Conservation (phyloP, 1,139 yeast genomes). For the Scheffersomyces parashehatae region DNA sequence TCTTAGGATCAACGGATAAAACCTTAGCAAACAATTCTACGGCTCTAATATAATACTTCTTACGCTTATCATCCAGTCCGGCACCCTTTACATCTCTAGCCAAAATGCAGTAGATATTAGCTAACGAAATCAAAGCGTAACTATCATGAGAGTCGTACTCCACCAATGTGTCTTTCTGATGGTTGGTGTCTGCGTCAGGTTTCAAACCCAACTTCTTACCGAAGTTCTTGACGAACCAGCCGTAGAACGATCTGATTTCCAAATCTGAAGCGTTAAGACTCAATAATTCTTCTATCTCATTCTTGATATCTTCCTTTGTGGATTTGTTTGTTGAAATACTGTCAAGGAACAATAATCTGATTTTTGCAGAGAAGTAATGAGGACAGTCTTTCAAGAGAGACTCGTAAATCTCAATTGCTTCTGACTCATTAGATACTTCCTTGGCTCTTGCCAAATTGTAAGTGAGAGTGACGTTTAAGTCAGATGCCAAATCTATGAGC, state of each 20-base stretch:
- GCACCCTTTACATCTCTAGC: conserved; percentile 72
- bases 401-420: conserved; percentile 55
- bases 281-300: conserved; percentile 57
- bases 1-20: conserved; percentile 75
- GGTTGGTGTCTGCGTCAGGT: conserved; percentile 69
- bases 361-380: conserved; percentile 71
- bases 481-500: conserved; percentile 25
- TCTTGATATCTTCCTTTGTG: conserved; percentile 46
- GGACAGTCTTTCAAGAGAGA: conserved; percentile 62
- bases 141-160: conserved; percentile 84
- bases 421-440: conserved; percentile 48
- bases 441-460: conserved; percentile 66
- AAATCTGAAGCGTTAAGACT: conserved; percentile 58
- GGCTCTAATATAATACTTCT: conserved; percentile 81
- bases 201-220: conserved; percentile 57
- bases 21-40: conserved; percentile 90
- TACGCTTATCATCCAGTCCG: conserved; percentile 62
- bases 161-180: conserved; percentile 81
- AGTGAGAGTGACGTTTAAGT: conserved; percentile 48
- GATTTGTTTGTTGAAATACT: conserved; percentile 30
- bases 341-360: conserved; percentile 64
- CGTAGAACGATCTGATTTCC: conserved; percentile 87
- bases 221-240: conserved; percentile 77
- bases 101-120: conserved; percentile 78
- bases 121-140: conserved; percentile 87